Conservation (phyloP, 345 rosid genomes). For the Isatis tinctoria region DNA sequence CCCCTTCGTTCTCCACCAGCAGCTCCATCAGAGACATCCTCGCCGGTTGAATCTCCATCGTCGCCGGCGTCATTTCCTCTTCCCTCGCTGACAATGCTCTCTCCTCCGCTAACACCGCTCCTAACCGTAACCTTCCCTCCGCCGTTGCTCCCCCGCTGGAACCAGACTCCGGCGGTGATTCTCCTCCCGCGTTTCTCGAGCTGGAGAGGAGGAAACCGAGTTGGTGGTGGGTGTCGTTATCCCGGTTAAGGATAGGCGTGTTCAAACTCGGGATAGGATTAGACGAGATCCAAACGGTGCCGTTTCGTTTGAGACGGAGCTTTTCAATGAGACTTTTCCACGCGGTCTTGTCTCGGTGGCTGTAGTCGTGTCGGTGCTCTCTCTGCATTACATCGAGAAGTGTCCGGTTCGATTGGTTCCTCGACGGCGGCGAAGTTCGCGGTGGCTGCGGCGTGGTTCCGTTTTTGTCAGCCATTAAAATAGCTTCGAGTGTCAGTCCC, state of each 20-base stretch:
- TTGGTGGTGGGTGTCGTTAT: conserved; percentile 15
- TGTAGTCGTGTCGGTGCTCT: conserved; percentile 30
- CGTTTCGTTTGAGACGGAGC: conserved; percentile 66
- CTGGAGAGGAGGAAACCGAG: conserved; percentile 38
- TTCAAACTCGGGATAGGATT: conserved; percentile 45
- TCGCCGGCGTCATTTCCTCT: conserved; percentile 12
- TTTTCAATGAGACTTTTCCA: conserved; percentile 72
- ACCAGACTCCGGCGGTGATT: conserved; percentile 17
- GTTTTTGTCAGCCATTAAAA: conserved; percentile 31
- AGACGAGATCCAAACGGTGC: conserved; percentile 58
- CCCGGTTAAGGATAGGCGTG: conserved; percentile 21
- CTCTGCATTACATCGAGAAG: conserved; percentile 60
- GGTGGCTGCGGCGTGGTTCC: conserved; percentile 23
- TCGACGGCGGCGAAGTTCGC: neutral
- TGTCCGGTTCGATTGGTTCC: conserved; percentile 35
- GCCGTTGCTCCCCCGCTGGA: neutral
- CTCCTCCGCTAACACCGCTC: conserved; percentile 57
- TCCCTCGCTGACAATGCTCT: conserved; percentile 63
- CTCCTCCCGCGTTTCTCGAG: conserved; percentile 5
- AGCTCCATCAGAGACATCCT: conserved; percentile 95
- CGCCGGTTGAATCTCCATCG: conserved; percentile 39
- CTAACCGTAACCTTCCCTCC: conserved; percentile 34
- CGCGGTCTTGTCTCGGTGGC: conserved; percentile 43
- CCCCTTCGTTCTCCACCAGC: conserved; percentile 71
- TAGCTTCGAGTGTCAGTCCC: conserved; percentile 33